phyloP scores from a whole-genome alignment of 768 basidiomycete genomes.

The Inosperma sp. region DNA sequence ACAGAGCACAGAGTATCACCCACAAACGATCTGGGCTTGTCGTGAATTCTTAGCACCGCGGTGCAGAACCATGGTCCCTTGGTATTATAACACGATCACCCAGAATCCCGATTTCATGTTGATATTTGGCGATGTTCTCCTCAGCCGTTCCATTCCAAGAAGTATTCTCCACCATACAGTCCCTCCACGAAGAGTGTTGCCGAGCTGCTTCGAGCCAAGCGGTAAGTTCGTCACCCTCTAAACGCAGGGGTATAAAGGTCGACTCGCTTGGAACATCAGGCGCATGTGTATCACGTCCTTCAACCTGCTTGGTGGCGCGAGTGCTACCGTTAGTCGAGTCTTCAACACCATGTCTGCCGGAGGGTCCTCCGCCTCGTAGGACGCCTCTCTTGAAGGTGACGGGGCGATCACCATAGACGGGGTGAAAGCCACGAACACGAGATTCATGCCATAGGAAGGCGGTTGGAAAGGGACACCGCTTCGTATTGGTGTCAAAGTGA shows the following conservation, averaged over 20 bases:
- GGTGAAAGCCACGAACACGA: constrained; percentile 5
- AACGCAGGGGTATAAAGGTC: not conserved
- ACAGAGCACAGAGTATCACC: no score
- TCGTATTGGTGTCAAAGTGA: not conserved
- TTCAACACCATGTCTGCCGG: not conserved
- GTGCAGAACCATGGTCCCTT: no score
- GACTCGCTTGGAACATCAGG: not conserved
- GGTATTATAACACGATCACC: no score
- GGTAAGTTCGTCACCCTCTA: not conserved
- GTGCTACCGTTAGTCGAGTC: not conserved
- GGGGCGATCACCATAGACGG: constrained; percentile 2
- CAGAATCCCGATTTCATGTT: no score
- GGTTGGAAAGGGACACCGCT: constrained; percentile 4
- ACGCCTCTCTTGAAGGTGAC: constrained; percentile 2
- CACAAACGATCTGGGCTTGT: no score
- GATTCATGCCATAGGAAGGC: constrained; percentile 10
- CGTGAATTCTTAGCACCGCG: no score
- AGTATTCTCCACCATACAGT: not conserved
- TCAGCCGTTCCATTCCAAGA: no score
- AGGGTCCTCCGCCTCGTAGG: not conserved
- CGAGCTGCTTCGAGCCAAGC: not conserved
- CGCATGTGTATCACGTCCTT: not conserved
- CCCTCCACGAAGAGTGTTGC: constrained; percentile 2
- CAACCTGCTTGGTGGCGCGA: not conserved
- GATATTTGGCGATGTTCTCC: no score